A percentile compares a stretch with the other conserved stretches of the same genome.
Conservation (phyloP, 1,284 basidiomycete species). For the Pascua guehoae region DNA sequence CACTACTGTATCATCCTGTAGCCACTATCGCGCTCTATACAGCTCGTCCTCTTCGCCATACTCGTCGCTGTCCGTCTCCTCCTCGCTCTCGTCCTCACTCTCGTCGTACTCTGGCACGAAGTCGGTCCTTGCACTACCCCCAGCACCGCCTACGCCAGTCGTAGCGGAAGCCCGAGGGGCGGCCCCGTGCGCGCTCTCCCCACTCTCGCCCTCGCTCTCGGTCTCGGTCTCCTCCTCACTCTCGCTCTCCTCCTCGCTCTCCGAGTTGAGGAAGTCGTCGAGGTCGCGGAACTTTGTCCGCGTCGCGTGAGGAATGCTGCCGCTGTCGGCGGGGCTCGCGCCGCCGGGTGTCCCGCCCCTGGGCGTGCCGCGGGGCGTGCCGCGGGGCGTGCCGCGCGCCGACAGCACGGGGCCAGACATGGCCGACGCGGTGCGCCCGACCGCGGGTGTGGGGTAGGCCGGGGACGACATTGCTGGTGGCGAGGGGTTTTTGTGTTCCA, state of each 20-base stretch:
- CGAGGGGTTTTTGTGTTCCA: not conserved
- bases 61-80: constrained; percentile 6
- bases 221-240: constrained; percentile 43
- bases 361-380: constrained; percentile 1
- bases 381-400: constrained; percentile 3
- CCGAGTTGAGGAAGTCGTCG: constrained; percentile 47
- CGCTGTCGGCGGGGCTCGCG: constrained; percentile 4
- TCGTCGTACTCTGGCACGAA: constrained; percentile 40
- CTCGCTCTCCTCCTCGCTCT: constrained; percentile 35
- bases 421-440: not conserved
- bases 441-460: not conserved
- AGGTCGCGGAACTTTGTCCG: constrained; percentile 44
- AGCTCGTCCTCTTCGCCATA: constrained; percentile 7
- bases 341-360: constrained; percentile 5
- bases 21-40: not conserved
- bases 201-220: constrained; percentile 40
- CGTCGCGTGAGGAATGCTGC: constrained; percentile 7
- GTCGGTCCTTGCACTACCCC: constrained; percentile 25
- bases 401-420: constrained; percentile 5
- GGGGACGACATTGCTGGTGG: not conserved
- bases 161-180: too few species aligned
- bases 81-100: constrained; percentile 26
- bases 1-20: not conserved
- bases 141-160: not conserved
- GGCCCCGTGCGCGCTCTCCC: not conserved